These are phyloP conservation scores for Neonectria punicea DNA, from an alignment of 2,329 filamentous ascomycete species.

Conservation along the genomic window DNA sequence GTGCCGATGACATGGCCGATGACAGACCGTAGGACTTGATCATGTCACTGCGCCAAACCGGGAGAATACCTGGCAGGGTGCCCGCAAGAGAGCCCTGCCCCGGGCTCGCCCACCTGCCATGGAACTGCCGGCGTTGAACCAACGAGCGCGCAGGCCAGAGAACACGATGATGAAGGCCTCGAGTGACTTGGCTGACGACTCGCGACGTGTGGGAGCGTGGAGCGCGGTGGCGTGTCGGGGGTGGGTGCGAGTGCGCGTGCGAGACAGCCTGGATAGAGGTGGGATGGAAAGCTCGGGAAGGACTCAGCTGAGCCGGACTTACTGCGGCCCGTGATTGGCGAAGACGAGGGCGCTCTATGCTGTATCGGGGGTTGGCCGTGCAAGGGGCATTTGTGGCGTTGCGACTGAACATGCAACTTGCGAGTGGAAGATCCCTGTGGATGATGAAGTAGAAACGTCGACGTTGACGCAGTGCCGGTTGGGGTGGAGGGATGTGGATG, in stretches of 20 bases:
- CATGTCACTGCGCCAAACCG: not conserved
- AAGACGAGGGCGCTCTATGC: conserved; percentile 31
- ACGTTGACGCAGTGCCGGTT: conserved; percentile 9
- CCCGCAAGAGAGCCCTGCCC: not conserved
- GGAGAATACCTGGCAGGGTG: not conserved
- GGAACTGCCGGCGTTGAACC: not conserved
- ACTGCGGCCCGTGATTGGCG: conserved; percentile 33
- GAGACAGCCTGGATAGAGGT: conserved; percentile 17
- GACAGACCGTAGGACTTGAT: conserved; percentile 8
- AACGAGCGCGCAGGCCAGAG: not conserved
- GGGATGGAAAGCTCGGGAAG: conserved; percentile 26
- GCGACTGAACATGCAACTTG: conserved; percentile 19
- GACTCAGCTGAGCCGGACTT: conserved; percentile 36
- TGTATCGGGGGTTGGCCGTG: conserved; percentile 27
- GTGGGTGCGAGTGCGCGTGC: conserved; percentile 15
- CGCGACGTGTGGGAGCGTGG: not conserved
- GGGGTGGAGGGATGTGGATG: not conserved
- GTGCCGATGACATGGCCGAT: conserved; percentile 8
- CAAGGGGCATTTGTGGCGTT: conserved; percentile 29
- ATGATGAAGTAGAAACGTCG: conserved; percentile 9
- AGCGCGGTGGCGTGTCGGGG: not conserved
- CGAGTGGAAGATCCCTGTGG: conserved; percentile 3
- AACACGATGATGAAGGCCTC: not conserved
- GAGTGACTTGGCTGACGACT: not conserved
- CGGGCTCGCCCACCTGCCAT: not conserved